A percentile compares a stretch with the other conserved stretches of the same genome.
These are phyloP conservation scores for Trichophyton rubrum DNA, from an alignment of 2,329 filamentous ascomycete genomes.

Conservation along the genomic window DNA sequence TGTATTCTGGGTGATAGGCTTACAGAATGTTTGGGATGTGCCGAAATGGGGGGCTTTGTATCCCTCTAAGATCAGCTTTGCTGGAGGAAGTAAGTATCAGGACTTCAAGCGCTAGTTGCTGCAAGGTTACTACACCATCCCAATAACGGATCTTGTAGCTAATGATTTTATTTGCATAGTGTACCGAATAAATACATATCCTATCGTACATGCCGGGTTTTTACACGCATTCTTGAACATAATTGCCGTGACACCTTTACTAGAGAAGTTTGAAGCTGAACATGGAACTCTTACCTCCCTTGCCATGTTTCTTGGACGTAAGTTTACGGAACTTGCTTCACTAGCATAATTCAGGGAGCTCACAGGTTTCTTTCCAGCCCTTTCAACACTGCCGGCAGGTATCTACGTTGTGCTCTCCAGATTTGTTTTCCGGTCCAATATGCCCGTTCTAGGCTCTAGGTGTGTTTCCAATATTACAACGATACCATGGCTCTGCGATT, in stretches of 20 bases:
- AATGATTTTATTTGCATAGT: constrained; percentile 40
- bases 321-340: constrained; percentile 29
- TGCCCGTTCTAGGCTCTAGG: constrained; percentile 70
- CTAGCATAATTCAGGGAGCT: background rate
- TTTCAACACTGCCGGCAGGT: constrained; percentile 69
- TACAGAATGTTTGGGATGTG: constrained; percentile 60
- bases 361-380: constrained; percentile 36
- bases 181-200: constrained; percentile 86
- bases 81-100: constrained; percentile 52
- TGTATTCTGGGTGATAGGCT: constrained; percentile 54
- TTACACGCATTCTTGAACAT: constrained; percentile 72
- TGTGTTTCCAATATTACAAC: constrained; percentile 28
- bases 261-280: constrained; percentile 88
- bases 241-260: constrained; percentile 66
- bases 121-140: background rate
- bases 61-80: constrained; percentile 60
- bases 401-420: constrained; percentile 71
- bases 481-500: background rate
- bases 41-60: constrained; percentile 66
- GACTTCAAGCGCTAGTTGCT: background rate
- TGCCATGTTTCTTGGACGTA: constrained; percentile 80
- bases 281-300: constrained; percentile 82
- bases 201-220: constrained; percentile 69
- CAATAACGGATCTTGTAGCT: background rate
- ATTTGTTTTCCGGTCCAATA: constrained; percentile 57